These are phyloP conservation scores for Brassica napus DNA, from an alignment of 345 rosid species.

Conservation along the genomic window Da-Ae NC_063452.1:14752501-14753000, in stretches of 20 bases:
- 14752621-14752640: neutral
- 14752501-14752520: no score
- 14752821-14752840: neutral
- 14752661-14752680: neutral
- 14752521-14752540: no score
- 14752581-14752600: no score
- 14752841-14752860: neutral
- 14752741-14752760: slow-evolving; percentile 16
- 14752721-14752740: slow-evolving; percentile 1
- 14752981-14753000: neutral
- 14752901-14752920: neutral
- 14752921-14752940: neutral
- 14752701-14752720: neutral
- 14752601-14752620: no score
- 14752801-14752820: no score
- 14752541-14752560: no score
- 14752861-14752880: neutral
- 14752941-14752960: no score
- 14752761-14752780: neutral
- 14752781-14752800: neutral
- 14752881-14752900: neutral
- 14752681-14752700: neutral
- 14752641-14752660: neutral
- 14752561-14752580: no score
- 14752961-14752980: neutral